These are phyloP conservation scores for Selenicereus undatus DNA, from an alignment of 148 eudicot genomes.

Conservation along the genomic window DNA sequence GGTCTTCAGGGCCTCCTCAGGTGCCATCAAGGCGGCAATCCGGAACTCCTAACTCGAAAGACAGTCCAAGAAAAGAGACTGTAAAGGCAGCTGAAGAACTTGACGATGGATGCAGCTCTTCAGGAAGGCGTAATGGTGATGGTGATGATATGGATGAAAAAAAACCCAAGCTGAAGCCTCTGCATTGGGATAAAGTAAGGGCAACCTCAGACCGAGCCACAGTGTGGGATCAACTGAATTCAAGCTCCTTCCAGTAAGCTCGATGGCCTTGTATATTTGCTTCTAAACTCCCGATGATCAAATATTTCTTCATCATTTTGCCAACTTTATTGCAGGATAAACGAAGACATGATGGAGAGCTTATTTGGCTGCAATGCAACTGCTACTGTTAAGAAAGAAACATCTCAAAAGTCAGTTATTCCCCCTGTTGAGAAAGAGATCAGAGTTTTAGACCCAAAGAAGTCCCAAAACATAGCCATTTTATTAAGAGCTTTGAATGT, in stretches of 20 bases:
- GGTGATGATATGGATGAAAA: constrained; percentile 56
- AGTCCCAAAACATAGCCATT: constrained; percentile 57
- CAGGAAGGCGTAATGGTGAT: constrained; percentile 47
- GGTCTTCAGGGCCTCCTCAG: constrained; percentile 15
- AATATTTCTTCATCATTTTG: constrained; percentile 1
- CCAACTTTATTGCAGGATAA: constrained; percentile 35
- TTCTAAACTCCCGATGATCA: background rate
- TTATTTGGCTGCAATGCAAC: constrained; percentile 41
- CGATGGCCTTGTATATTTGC: constrained; percentile 2
- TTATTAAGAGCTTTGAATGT: constrained; percentile 51
- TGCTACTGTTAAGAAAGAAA: constrained; percentile 26
- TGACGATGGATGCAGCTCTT: constrained; percentile 34
- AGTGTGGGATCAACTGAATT: constrained; percentile 87
- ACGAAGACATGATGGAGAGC: constrained; percentile 60
- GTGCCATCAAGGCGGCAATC: constrained; percentile 26
- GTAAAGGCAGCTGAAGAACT: constrained; percentile 29
- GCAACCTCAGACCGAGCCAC: constrained; percentile 84
- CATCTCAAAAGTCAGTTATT: constrained; percentile 28
- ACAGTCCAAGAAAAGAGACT: constrained; percentile 30
- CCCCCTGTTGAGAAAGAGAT: constrained; percentile 40
- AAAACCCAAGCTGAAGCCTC: constrained; percentile 74
- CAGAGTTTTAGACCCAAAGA: constrained; percentile 53
- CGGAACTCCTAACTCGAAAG: constrained; percentile 25
- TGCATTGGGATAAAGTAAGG: constrained; percentile 95
- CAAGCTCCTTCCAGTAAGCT: constrained; percentile 95